These are phyloP conservation scores for Calcarisporium arbuscula DNA, from an alignment of 2,329 filamentous ascomycete genomes.

Conservation along the genomic window DNA sequence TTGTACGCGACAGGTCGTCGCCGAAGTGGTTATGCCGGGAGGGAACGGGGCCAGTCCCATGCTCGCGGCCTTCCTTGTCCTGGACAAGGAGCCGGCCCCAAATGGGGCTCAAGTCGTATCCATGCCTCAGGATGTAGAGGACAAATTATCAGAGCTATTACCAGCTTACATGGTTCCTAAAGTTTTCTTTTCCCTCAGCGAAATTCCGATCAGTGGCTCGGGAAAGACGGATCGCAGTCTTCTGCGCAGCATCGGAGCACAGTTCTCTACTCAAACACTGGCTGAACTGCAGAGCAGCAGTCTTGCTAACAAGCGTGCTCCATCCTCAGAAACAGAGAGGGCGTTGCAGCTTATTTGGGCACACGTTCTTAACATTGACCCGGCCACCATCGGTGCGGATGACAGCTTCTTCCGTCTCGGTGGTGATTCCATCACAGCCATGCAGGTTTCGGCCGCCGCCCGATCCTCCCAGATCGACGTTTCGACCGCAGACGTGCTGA, in stretches of 20 bases:
- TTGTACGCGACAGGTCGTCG: conserved; percentile 2
- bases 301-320: conserved; percentile 1
- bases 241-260: background rate
- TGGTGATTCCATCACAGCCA: conserved; percentile 12
- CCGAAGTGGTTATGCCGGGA: conserved; percentile 4
- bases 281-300: background rate
- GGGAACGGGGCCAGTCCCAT: background rate
- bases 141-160: background rate
- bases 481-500: conserved; percentile 4
- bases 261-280: conserved; percentile 3
- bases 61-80: background rate
- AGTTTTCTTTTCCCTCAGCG: conserved; percentile 30
- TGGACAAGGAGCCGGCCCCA: background rate
- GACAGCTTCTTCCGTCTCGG: conserved; percentile 13
- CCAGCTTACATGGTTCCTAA: conserved; percentile 35
- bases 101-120: background rate
- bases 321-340: conserved; percentile 10
- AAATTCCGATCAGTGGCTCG: conserved; percentile 24
- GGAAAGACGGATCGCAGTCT: conserved; percentile 7
- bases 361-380: conserved; percentile 7
- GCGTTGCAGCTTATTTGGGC: conserved; percentile 13
- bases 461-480: conserved; percentile 11
- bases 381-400: conserved; percentile 9
- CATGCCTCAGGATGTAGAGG: conserved; percentile 2
- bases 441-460: conserved; percentile 27